These are phyloP conservation scores for Aspergillus phoenicis DNA, from an alignment of 2,329 filamentous ascomycete genomes.

Conservation along the genomic window DNA sequence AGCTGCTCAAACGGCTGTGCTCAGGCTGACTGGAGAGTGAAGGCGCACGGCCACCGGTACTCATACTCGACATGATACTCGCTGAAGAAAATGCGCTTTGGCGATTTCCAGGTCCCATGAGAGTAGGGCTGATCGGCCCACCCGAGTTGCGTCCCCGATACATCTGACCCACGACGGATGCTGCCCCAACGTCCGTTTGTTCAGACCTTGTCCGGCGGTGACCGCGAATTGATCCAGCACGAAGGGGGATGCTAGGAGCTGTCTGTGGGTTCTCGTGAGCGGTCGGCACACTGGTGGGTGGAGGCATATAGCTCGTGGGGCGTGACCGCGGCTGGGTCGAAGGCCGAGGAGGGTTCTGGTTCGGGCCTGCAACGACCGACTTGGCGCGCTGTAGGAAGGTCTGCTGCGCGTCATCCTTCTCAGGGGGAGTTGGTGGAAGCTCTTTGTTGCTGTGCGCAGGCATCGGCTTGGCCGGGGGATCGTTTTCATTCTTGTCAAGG, in stretches of 20 bases:
- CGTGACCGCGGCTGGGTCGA: conserved; percentile 44
- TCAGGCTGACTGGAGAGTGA: conserved; percentile 52
- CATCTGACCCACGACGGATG: conserved; percentile 83
- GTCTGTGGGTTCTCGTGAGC: conserved; percentile 52
- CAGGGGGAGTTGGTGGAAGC: conserved; percentile 72
- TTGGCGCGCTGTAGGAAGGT: conserved; percentile 63
- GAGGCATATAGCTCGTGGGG: conserved; percentile 49
- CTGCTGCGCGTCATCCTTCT: conserved; percentile 51
- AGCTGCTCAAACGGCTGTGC: conserved; percentile 64
- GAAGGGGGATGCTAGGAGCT: conserved; percentile 52
- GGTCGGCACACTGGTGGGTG: conserved; percentile 33
- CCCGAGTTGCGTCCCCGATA: conserved; percentile 66
- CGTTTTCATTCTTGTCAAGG: conserved; percentile 72
- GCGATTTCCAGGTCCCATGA: conserved; percentile 43
- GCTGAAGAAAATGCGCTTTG: conserved; percentile 45
- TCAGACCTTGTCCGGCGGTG: conserved; percentile 56
- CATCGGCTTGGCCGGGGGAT: conserved; percentile 37
- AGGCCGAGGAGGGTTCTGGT: conserved; percentile 30
- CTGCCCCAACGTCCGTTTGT: conserved; percentile 54
- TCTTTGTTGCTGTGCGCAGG: conserved; percentile 67
- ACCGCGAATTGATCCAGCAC: conserved; percentile 44
- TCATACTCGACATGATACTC: conserved; percentile 57
- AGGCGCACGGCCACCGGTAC: conserved; percentile 56
- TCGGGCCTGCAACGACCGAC: conserved; percentile 56
- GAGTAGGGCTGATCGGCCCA: conserved; percentile 59